These are phyloP conservation scores for Hydrangea macrophylla DNA, from an alignment of 148 eudicot genomes.

Conservation along the genomic window DNA sequence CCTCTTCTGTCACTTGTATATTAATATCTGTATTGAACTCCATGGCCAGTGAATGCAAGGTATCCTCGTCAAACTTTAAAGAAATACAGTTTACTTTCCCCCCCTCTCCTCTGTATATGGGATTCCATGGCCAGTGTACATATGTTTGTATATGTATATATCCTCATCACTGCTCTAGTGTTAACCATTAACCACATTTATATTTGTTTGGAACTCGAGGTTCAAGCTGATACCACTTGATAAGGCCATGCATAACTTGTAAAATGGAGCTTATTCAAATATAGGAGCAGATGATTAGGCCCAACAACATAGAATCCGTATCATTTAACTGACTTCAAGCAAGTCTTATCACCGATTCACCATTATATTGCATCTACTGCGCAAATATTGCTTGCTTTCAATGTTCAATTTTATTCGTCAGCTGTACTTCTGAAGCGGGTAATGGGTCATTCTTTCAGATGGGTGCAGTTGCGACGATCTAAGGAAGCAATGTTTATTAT, in stretches of 20 bases:
- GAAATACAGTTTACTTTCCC: not conserved
- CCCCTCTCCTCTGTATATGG: no score
- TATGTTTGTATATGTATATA: no score
- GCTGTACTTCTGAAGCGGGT: no score
- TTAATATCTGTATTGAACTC: constrained; percentile 27
- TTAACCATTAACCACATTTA: not conserved
- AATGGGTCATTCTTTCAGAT: no score
- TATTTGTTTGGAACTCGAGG: not conserved
- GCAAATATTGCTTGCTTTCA: not conserved
- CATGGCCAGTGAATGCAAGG: constrained; percentile 39
- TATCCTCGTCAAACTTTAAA: constrained; percentile 13
- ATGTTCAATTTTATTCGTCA: not conserved
- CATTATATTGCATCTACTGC: not conserved
- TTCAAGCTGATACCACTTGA: not conserved
- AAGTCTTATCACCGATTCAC: not conserved
- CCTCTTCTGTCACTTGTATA: constrained; percentile 17
- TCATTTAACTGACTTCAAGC: not conserved
- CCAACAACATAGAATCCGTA: not conserved
- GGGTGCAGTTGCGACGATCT: no score
- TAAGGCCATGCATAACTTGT: not conserved
- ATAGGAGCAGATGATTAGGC: not conserved
- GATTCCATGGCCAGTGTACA: no score
- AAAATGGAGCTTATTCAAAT: not conserved
- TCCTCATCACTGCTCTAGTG: no score
- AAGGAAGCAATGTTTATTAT: no score